phyloP scores from a whole-genome alignment of 2,329 filamentous ascomycete genomes.

The Didymella sp. region DNA sequence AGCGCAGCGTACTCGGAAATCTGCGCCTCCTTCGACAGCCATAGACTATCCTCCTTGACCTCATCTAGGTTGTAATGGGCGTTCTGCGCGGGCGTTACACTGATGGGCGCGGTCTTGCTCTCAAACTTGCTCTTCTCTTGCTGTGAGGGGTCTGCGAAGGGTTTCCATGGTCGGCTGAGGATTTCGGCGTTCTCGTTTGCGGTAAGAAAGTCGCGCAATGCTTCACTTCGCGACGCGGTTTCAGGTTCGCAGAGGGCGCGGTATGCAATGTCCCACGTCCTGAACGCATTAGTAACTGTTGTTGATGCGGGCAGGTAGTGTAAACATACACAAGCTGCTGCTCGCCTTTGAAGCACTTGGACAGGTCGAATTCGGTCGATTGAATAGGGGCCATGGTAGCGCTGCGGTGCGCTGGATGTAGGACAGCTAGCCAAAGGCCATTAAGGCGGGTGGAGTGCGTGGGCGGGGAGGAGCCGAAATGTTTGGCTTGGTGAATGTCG shows the following conservation, averaged over 20 bases:
- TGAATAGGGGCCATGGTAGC: slow-evolving; percentile 47
- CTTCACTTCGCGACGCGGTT: slow-evolving; percentile 45
- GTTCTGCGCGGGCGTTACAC: slow-evolving; percentile 73
- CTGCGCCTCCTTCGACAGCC: slow-evolving; percentile 79
- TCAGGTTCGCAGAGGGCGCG: slow-evolving; percentile 61
- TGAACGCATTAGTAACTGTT: slow-evolving; percentile 55
- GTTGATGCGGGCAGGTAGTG: background rate
- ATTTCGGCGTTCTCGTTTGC: slow-evolving; percentile 72
- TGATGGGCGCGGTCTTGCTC: slow-evolving; percentile 84
- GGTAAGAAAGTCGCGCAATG: slow-evolving; percentile 71
- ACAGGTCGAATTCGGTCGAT: slow-evolving; percentile 71
- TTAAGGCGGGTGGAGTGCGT: slow-evolving; percentile 29
- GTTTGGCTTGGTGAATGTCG: slow-evolving; percentile 33
- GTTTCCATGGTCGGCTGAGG: slow-evolving; percentile 71
- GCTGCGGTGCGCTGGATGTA: slow-evolving; percentile 43
- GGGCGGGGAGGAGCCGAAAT: slow-evolving; percentile 25
- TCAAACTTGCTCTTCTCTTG: slow-evolving; percentile 77
- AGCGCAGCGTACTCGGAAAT: slow-evolving; percentile 85
- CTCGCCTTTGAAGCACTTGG: slow-evolving; percentile 83
- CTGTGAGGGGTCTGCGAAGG: slow-evolving; percentile 69
- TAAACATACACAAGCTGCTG: slow-evolving; percentile 76
- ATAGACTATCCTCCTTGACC: slow-evolving; percentile 84
- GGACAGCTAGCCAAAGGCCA: slow-evolving; percentile 44
- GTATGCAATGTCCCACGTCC: slow-evolving; percentile 65
- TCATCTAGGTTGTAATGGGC: slow-evolving; percentile 75